Evolutionary conservation across 768 basidiomycete genomes (phyloP).

Genomic region (Pleurotus tuoliensis): DNA sequence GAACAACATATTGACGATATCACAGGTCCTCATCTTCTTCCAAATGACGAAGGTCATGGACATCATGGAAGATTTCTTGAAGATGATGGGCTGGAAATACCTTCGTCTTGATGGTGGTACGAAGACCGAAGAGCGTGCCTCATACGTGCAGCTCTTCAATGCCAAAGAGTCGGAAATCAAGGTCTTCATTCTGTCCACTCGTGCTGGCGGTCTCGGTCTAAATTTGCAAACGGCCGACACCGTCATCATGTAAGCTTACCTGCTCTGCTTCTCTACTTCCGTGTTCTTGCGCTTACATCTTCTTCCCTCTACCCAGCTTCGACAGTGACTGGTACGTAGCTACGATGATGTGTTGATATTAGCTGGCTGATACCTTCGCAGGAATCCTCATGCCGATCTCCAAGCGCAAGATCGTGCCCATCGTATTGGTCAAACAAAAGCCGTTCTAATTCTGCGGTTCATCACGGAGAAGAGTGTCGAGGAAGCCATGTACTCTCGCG

Average conservation of each 20-base stretch:
- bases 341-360: not conserved
- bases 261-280: not conserved
- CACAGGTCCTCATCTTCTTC: slow-evolving; percentile 95
- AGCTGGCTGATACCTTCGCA: slow-evolving; percentile 23
- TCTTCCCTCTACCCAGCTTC: slow-evolving; percentile 42
- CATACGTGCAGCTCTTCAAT: slow-evolving; percentile 84
- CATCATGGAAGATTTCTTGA: slow-evolving; percentile 94
- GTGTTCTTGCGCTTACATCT: slow-evolving; percentile 6
- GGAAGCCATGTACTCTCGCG: slow-evolving; percentile 95
- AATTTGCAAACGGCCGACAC: slow-evolving; percentile 97
- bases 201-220: slow-evolving; percentile 90
- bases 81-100: slow-evolving; percentile 81
- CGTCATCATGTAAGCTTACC: slow-evolving; percentile 76
- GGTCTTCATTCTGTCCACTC: slow-evolving; percentile 91
- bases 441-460: slow-evolving; percentile 93
- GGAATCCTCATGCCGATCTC: slow-evolving; percentile 98
- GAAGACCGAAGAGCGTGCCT: slow-evolving; percentile 92
- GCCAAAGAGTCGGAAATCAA: slow-evolving; percentile 83
- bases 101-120: slow-evolving; percentile 95
- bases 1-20: slow-evolving; percentile 1
- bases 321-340: slow-evolving; percentile 65
- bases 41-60: slow-evolving; percentile 99
- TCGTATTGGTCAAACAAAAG: slow-evolving; percentile 99
- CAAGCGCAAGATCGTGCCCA: slow-evolving; percentile 99
- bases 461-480: slow-evolving; percentile 98